phyloP scores from a whole-genome alignment of 1,284 basidiomycete species.

The Ceratobasidium sp. region DNA sequence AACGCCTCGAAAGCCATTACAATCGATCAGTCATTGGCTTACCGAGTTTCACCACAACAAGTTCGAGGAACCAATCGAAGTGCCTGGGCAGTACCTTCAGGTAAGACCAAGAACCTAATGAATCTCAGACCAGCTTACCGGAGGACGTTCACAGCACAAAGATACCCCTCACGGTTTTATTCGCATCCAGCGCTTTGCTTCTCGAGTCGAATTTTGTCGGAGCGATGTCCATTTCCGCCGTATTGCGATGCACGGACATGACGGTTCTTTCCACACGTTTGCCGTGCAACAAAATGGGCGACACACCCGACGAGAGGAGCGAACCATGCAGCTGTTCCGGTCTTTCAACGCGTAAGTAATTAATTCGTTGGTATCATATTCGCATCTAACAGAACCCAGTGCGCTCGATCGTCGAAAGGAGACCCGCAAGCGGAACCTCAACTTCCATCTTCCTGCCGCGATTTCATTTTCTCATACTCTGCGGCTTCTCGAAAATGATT shows the following conservation, averaged over 20 bases:
- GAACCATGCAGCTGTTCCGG: conserved; percentile 91
- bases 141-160: conserved; percentile 73
- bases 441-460: conserved; percentile 91
- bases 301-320: conserved; percentile 92
- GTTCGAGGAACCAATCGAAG: conserved; percentile 94
- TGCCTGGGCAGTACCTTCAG: conserved; percentile 98
- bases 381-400: conserved; percentile 61
- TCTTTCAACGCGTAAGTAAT: conserved; percentile 87
- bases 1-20: conserved; percentile 70
- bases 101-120: conserved; percentile 61
- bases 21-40: conserved; percentile 91
- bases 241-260: conserved; percentile 92
- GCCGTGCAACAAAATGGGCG: conserved; percentile 92
- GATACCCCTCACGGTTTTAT: conserved; percentile 95
- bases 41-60: conserved; percentile 99
- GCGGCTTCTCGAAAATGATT: conserved; percentile 91
- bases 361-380: not conserved
- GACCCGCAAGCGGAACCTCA: conserved; percentile 89
- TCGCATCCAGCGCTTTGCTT: conserved; percentile 90
- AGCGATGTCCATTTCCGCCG: conserved; percentile 89
- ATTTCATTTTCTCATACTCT: conserved; percentile 88
- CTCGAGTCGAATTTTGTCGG: conserved; percentile 91
- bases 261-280: conserved; percentile 90
- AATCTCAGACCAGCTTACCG: not conserved
- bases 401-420: conserved; percentile 91